Evolutionary conservation across 306 rosid genomes (phyloP).

Genomic region (Malus domestica): ASM211411v1 NC_041799.1:36767001-36767500

Average conservation of each 20-base stretch:
- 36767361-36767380: background rate
- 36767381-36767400: background rate
- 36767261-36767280: conserved; percentile 1
- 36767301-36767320: background rate
- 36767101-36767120: no score
- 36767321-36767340: background rate
- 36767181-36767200: background rate
- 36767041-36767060: no score
- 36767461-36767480: background rate
- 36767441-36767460: background rate
- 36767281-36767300: background rate
- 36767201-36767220: background rate
- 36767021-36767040: no score
- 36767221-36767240: background rate
- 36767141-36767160: no score
- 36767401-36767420: background rate
- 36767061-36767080: no score
- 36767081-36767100: no score
- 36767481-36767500: background rate
- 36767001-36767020: no score
- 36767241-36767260: conserved; percentile 1
- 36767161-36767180: background rate
- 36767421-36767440: background rate
- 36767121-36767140: no score
- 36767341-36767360: background rate